Evolutionary conservation across 805 yeast genomes (phyloP).

Genomic region (Torulaspora maleeae): DNA sequence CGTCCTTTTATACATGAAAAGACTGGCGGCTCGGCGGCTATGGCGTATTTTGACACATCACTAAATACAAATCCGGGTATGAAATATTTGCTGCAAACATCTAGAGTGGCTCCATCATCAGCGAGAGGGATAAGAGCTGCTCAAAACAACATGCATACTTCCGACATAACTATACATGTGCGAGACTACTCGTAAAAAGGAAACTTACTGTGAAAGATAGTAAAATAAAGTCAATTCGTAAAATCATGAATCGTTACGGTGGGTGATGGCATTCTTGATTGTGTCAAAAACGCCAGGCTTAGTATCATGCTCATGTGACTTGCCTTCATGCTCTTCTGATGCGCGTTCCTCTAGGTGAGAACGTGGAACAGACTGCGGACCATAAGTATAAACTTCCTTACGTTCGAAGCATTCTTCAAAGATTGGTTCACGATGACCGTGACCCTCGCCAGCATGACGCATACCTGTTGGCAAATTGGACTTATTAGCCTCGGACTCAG

Average conservation of each 20-base stretch:
- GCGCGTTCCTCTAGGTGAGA: conserved; percentile 1
- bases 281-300: conserved; percentile 10
- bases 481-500: neutral
- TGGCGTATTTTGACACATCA: neutral
- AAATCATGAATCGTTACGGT: conserved; percentile 1
- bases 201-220: neutral
- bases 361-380: conserved; percentile 11
- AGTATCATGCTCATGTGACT: conserved; percentile 5
- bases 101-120: neutral
- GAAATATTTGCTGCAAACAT: neutral
- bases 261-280: conserved; percentile 9
- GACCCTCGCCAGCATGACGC: neutral
- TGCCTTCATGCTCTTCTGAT: neutral
- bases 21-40: conserved; percentile 1
- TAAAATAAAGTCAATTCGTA: conserved; percentile 1
- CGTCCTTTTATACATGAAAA: neutral
- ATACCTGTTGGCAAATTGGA: neutral
- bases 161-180: conserved; percentile 3
- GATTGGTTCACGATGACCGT: neutral
- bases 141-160: neutral
- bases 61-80: neutral
- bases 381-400: neutral
- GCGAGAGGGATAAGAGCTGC: neutral
- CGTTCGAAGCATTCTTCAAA: neutral
- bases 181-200: neutral